phyloP scores from a whole-genome alignment of 179 eudicot species.

The Heliamphora pulchella region DNA sequence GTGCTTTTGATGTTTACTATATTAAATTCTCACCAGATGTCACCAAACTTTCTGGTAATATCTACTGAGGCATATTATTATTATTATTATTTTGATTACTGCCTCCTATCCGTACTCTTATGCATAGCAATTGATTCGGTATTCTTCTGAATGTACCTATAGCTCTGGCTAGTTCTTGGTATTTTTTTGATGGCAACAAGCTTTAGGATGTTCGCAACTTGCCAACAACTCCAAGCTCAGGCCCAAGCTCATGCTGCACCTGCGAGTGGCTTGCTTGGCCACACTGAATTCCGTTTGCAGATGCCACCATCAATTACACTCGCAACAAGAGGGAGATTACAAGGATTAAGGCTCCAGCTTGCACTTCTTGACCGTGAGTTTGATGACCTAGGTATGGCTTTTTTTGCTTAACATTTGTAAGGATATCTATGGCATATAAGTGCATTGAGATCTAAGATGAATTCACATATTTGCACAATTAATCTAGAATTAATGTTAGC shows the following conservation, averaged over 20 bases:
- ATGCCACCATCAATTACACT: conserved; percentile 68
- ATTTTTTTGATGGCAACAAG: conserved; percentile 62
- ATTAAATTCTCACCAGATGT: conserved; percentile 61
- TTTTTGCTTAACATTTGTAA: neutral
- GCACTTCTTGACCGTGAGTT: conserved; percentile 71
- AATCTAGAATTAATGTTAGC: neutral
- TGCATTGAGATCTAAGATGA: neutral
- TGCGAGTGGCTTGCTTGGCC: conserved; percentile 60
- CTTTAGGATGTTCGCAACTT: conserved; percentile 64
- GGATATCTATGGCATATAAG: neutral
- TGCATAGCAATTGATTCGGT: conserved; percentile 4
- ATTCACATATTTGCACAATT: neutral
- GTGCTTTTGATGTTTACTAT: conserved; percentile 60
- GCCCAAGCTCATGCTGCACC: conserved; percentile 70
- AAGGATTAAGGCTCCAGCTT: conserved; percentile 68
- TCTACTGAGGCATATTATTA: neutral
- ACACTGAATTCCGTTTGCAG: conserved; percentile 58
- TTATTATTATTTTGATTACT: neutral
- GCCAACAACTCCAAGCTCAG: conserved; percentile 75
- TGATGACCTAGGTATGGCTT: conserved; percentile 49
- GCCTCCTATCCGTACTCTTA: neutral
- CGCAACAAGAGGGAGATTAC: conserved; percentile 59
- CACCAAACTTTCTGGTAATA: conserved; percentile 62
- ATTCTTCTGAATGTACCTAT: conserved; percentile 20
- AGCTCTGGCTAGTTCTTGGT: conserved; percentile 70